Conservation (phyloP, 805 yeast species). For the Cyberlindnera euphorbiae region DNA sequence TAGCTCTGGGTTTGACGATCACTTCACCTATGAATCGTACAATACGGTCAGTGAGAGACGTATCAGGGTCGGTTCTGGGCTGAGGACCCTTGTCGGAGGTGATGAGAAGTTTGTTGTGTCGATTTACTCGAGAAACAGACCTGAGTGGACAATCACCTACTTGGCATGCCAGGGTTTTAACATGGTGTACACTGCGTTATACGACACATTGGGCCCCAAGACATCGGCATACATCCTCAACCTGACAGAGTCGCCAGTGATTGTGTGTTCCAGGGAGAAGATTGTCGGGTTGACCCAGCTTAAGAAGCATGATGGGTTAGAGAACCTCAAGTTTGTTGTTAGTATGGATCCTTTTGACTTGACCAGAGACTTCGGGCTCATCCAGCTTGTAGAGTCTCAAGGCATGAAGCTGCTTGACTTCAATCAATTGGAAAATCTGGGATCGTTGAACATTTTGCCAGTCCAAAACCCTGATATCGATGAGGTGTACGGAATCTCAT, state of each 20-base stretch:
- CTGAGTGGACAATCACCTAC: conserved; percentile 58
- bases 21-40: conserved; percentile 39
- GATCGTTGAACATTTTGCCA: conserved; percentile 33
- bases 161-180: conserved; percentile 49
- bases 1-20: conserved; percentile 28
- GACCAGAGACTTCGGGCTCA: conserved; percentile 22
- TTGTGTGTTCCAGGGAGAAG: conserved; percentile 43
- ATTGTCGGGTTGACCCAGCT: conserved; percentile 36
- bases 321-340: conserved; percentile 37
- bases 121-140: conserved; percentile 42
- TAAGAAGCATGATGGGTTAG: conserved; percentile 29
- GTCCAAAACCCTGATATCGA: conserved; percentile 31
- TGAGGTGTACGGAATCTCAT: conserved; percentile 47
- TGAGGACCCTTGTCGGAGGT: conserved; percentile 18
- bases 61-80: conserved; percentile 39
- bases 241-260: conserved; percentile 47
- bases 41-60: conserved; percentile 29
- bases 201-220: conserved; percentile 43
- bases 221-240: conserved; percentile 49
- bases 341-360: conserved; percentile 40
- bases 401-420: conserved; percentile 34
- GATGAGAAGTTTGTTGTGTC: conserved; percentile 36
- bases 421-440: conserved; percentile 30
- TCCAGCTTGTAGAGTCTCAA: conserved; percentile 16
- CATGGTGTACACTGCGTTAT: conserved; percentile 38